A percentile compares a stretch with the other conserved stretches of the same genome.
Evolutionary conservation across 768 basidiomycete genomes (phyloP).

Genomic region (Boletus subcaerulescens): DNA sequence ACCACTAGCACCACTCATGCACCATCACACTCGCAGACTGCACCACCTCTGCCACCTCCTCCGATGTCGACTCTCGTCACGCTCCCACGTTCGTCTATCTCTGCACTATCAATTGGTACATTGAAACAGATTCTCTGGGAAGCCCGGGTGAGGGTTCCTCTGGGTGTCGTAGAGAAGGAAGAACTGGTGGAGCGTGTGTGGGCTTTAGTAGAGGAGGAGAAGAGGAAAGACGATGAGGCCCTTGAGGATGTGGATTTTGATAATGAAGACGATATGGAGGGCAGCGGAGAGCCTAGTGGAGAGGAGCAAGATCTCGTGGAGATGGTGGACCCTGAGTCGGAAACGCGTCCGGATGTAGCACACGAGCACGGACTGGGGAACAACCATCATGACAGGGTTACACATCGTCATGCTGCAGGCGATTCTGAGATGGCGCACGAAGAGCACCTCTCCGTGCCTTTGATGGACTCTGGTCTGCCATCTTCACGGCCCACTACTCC

Average conservation of each 20-base stretch:
- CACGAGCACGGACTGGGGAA: conserved; percentile 1
- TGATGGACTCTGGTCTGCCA: background rate
- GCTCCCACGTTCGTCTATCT: conserved; percentile 56
- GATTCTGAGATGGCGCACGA: conserved; percentile 4
- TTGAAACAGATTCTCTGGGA: conserved; percentile 78
- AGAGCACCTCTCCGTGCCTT: background rate
- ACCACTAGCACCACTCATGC: conserved; percentile 6
- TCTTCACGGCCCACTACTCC: conserved; percentile 12
- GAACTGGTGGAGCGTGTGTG: conserved; percentile 75
- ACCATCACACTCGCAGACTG: conserved; percentile 29
- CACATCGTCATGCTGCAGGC: background rate
- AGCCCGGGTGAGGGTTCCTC: conserved; percentile 64
- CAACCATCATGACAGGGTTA: background rate
- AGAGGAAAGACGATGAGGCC: conserved; percentile 49
- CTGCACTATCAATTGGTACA: conserved; percentile 60
- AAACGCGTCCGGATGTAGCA: background rate
- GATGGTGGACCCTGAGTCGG: conserved; percentile 19
- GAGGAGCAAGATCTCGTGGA: conserved; percentile 17
- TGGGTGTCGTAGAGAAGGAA: conserved; percentile 72
- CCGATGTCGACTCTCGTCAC: conserved; percentile 66
- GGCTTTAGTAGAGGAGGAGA: conserved; percentile 60
- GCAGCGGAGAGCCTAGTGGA: conserved; percentile 16
- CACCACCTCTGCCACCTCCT: conserved; percentile 37
- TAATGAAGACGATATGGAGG: conserved; percentile 32
- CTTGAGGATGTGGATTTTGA: conserved; percentile 6